Conservation (phyloP, 2,329 filamentous ascomycete species). For the Acarospora socialis region DNA sequence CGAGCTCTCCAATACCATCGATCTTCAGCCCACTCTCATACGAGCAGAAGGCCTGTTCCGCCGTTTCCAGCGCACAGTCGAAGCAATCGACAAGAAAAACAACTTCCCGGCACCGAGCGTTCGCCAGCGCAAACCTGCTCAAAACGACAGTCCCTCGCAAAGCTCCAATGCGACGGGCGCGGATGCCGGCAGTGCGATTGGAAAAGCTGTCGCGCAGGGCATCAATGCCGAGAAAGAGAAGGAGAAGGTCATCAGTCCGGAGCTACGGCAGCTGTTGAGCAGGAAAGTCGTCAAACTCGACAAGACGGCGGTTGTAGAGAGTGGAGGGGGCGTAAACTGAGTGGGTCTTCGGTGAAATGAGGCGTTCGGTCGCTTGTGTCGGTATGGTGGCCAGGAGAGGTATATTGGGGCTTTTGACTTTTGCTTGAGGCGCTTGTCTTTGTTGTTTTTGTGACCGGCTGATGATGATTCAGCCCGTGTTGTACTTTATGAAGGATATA, state of each 20-base stretch:
- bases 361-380: no score
- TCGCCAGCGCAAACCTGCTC: conserved; percentile 32
- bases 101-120: conserved; percentile 53
- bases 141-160: background rate
- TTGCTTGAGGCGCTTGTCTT: background rate
- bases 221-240: conserved; percentile 19
- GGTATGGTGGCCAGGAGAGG: no score
- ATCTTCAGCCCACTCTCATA: conserved; percentile 72
- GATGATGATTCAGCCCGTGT: background rate
- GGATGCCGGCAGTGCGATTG: conserved; percentile 13
- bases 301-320: conserved; percentile 30
- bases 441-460: background rate
- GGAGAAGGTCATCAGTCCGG: conserved; percentile 45
- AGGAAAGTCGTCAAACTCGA: conserved; percentile 41
- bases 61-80: conserved; percentile 74
- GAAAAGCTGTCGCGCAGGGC: conserved; percentile 12
- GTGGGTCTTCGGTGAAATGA: conserved; percentile 5
- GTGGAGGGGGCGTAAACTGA: conserved; percentile 32
- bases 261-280: conserved; percentile 47
- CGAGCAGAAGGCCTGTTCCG: conserved; percentile 80
- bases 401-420: background rate
- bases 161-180: conserved; percentile 9
- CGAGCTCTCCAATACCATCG: conserved; percentile 84
- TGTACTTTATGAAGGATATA: no score
- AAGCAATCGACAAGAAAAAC: conserved; percentile 81